phyloP scores from a whole-genome alignment of 2,329 filamentous ascomycete genomes.

The Fusarium austroafricanum region DNA sequence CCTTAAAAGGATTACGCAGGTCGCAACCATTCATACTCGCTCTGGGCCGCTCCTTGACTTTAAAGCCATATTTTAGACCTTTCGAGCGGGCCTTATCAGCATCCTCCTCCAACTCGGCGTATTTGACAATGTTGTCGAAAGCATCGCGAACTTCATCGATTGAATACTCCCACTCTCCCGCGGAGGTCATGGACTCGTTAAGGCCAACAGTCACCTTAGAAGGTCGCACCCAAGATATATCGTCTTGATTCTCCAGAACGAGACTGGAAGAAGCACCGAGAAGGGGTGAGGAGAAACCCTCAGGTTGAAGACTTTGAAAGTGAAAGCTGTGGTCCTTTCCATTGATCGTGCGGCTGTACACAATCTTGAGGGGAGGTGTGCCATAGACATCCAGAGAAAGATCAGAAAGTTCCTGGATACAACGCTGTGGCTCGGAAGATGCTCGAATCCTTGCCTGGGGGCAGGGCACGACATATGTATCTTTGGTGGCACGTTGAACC shows the following conservation, averaged over 20 bases:
- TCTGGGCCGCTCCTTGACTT: constrained; percentile 86
- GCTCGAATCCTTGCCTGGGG: constrained; percentile 80
- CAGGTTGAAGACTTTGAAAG: constrained; percentile 93
- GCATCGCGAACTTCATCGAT: constrained; percentile 94
- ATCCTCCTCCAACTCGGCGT: constrained; percentile 75
- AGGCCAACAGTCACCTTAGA: constrained; percentile 82
- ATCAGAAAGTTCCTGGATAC: constrained; percentile 88
- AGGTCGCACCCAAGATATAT: constrained; percentile 83
- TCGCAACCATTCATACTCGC: constrained; percentile 80
- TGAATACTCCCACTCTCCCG: constrained; percentile 88
- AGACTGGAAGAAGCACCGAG: constrained; percentile 71
- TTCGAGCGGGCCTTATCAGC: constrained; percentile 70
- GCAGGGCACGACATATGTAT: constrained; percentile 87
- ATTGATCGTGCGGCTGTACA: constrained; percentile 90
- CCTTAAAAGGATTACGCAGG: constrained; percentile 81
- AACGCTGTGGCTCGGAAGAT: constrained; percentile 72
- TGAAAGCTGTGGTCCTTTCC: constrained; percentile 85
- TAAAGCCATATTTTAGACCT: constrained; percentile 79
- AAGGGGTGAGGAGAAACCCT: constrained; percentile 83
- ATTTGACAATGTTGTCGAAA: constrained; percentile 86
- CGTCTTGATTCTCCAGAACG: constrained; percentile 70
- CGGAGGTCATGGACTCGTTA: constrained; percentile 86
- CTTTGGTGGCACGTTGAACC: constrained; percentile 79
- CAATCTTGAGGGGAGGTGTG: constrained; percentile 90
- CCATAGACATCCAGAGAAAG: constrained; percentile 85